Evolutionary conservation across 2,329 filamentous ascomycete genomes (phyloP).

Genomic region (Fusarium falciforme): DNA sequence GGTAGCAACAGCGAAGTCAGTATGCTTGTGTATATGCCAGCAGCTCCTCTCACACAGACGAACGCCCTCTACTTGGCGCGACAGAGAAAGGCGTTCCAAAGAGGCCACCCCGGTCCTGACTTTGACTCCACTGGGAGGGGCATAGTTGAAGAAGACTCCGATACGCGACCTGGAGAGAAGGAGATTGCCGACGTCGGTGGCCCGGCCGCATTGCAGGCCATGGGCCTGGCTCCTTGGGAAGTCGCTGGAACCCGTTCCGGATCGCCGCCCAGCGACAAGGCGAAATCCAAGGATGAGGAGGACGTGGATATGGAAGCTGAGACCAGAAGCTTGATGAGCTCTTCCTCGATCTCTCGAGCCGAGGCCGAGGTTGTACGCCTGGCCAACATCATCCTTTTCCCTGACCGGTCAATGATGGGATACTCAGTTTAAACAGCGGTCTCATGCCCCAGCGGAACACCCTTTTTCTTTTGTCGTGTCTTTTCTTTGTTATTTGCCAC

Average conservation of each 20-base stretch:
- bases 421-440: slow-evolving; percentile 40
- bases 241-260: slow-evolving; percentile 47
- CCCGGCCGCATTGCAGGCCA: slow-evolving; percentile 63
- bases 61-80: slow-evolving; percentile 68
- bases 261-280: slow-evolving; percentile 41
- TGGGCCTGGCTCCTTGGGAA: slow-evolving; percentile 67
- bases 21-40: slow-evolving; percentile 67
- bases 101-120: slow-evolving; percentile 65
- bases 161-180: slow-evolving; percentile 59
- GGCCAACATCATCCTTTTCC: slow-evolving; percentile 68
- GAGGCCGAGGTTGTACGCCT: slow-evolving; percentile 65
- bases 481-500: not conserved
- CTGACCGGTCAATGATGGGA: slow-evolving; percentile 56
- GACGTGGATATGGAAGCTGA: slow-evolving; percentile 45
- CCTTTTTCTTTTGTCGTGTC: not conserved
- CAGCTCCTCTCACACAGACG: slow-evolving; percentile 67
- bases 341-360: slow-evolving; percentile 49
- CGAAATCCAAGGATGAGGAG: slow-evolving; percentile 38
- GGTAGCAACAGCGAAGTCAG: slow-evolving; percentile 50
- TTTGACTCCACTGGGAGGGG: slow-evolving; percentile 66
- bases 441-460: not conserved
- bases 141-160: slow-evolving; percentile 61
- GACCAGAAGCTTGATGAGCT: slow-evolving; percentile 41
- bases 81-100: slow-evolving; percentile 67
- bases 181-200: slow-evolving; percentile 65